These are phyloP conservation scores for Suillus subluteus DNA, from an alignment of 768 basidiomycete species.

Conservation along the genomic window DNA sequence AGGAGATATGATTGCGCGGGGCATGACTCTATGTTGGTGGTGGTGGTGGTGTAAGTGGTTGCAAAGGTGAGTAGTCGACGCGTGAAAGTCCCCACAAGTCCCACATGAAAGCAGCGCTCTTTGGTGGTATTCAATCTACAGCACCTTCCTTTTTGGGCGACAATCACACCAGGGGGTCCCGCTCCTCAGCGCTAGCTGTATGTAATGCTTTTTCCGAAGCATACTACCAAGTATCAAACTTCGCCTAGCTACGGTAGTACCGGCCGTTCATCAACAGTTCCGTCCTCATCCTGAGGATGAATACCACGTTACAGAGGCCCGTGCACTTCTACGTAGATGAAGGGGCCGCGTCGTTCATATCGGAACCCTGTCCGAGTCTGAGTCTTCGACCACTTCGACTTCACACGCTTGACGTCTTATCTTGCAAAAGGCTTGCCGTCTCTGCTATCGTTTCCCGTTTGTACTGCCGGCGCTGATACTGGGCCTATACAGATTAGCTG, in stretches of 20 bases:
- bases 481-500: background rate
- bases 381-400: constrained; percentile 3
- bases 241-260: background rate
- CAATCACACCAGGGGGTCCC: background rate
- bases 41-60: constrained; percentile 14
- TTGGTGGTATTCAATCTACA: constrained; percentile 22
- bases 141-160: constrained; percentile 29
- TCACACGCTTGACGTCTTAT: background rate
- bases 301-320: background rate
- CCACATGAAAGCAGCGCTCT: constrained; percentile 5
- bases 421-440: background rate
- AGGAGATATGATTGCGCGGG: constrained; percentile 90
- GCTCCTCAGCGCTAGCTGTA: too few relatives aligned
- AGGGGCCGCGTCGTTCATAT: background rate
- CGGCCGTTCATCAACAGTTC: background rate
- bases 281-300: background rate
- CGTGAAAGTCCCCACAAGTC: constrained; percentile 13
- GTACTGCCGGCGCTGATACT: background rate
- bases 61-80: background rate
- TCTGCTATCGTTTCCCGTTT: background rate
- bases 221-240: too few relatives aligned
- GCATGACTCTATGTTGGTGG: constrained; percentile 51
- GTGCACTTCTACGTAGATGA: background rate
- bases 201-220: background rate
- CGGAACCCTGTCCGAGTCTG: background rate